Percentiles rank a stretch among this genome's conserved stretches.
phyloP scores from a whole-genome alignment of 2,329 filamentous ascomycete species.

The Ampelomyces quisqualis region DNA sequence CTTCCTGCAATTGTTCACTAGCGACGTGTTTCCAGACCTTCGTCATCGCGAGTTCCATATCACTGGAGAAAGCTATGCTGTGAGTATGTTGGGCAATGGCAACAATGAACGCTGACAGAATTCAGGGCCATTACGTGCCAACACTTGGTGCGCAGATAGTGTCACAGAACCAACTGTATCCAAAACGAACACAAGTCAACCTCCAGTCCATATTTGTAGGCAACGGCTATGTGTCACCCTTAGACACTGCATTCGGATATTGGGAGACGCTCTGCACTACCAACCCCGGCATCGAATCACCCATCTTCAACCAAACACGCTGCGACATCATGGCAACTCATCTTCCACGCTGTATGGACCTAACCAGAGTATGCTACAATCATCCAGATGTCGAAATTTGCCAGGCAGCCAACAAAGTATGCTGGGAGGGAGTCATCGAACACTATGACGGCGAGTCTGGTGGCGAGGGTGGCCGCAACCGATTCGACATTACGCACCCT shows the following conservation, averaged over 20 bases:
- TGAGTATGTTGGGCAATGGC: conserved; percentile 32
- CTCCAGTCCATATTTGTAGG: conserved; percentile 51
- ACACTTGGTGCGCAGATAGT: conserved; percentile 49
- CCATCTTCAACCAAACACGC: conserved; percentile 50
- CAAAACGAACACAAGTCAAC: conserved; percentile 45
- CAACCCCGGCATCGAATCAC: conserved; percentile 46
- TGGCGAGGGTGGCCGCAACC: conserved; percentile 42
- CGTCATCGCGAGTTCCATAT: conserved; percentile 47
- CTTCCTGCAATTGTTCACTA: conserved; percentile 53
- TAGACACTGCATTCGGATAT: conserved; percentile 47
- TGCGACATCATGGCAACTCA: conserved; percentile 51
- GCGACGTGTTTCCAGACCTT: conserved; percentile 49
- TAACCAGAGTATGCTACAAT: conserved; percentile 45
- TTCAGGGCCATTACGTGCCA: conserved; percentile 53
- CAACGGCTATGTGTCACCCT: conserved; percentile 50
- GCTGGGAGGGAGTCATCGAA: conserved; percentile 43
- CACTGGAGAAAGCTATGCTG: conserved; percentile 54
- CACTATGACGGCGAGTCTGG: conserved; percentile 47
- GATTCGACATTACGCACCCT: conserved; percentile 48
- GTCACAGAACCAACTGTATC: conserved; percentile 47
- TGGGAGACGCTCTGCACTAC: conserved; percentile 53
- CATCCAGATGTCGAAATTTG: conserved; percentile 49
- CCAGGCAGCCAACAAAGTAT: conserved; percentile 40
- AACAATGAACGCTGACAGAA: conserved; percentile 7
- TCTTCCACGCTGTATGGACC: conserved; percentile 49